Evolutionary conservation across 2,329 filamentous ascomycete species (phyloP).

Genomic region (Lachnellula arida): DNA sequence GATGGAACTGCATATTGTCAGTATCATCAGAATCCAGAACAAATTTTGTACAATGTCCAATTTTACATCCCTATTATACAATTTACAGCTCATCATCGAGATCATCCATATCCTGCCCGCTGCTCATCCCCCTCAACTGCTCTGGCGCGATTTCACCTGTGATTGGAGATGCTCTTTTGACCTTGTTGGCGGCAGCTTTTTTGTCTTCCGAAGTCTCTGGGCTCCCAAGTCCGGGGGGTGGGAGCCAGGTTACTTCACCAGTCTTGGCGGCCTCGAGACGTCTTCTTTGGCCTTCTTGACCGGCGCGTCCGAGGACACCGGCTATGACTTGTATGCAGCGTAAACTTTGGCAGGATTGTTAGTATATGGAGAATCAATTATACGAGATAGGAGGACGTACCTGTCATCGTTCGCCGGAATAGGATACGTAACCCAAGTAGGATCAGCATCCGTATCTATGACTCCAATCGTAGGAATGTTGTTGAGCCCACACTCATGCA

Average conservation of each 20-base stretch:
- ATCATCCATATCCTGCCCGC: background rate
- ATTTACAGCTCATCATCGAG: background rate
- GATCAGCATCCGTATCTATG: slow-evolving; percentile 89
- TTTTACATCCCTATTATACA: background rate
- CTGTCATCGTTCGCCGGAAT: slow-evolving; percentile 97
- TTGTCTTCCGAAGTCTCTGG: slow-evolving; percentile 17
- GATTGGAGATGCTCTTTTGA: background rate
- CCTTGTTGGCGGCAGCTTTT: background rate
- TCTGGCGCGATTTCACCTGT: background rate
- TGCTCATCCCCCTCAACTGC: background rate
- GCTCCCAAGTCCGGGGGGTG: slow-evolving; percentile 24
- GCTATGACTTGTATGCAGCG: slow-evolving; percentile 77
- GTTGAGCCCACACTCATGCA: slow-evolving; percentile 86
- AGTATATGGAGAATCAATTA: background rate
- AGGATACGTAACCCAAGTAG: slow-evolving; percentile 91
- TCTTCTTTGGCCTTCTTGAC: slow-evolving; percentile 66
- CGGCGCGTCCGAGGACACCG: slow-evolving; percentile 80
- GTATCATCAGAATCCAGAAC: background rate
- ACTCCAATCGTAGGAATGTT: slow-evolving; percentile 92
- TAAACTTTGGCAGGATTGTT: slow-evolving; percentile 51
- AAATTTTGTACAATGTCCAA: background rate
- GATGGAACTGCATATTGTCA: no score
- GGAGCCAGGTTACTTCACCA: slow-evolving; percentile 61
- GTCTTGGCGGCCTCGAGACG: slow-evolving; percentile 57
- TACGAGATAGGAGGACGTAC: slow-evolving; percentile 40